These are phyloP conservation scores for Calonectria naviculata DNA, from an alignment of 2,329 filamentous ascomycete genomes.

Conservation along the genomic window DNA sequence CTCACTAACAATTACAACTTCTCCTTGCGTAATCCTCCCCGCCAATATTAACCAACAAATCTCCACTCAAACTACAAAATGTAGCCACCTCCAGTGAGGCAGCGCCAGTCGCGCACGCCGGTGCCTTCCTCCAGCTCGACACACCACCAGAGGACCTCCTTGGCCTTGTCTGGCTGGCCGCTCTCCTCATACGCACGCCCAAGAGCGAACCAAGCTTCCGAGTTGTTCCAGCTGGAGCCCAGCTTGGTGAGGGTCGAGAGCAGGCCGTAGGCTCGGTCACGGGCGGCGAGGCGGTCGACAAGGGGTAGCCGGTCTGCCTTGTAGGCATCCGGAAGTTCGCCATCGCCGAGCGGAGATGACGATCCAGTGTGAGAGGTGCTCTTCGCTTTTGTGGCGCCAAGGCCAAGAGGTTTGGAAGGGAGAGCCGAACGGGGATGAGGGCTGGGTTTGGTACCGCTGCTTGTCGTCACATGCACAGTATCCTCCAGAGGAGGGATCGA, in stretches of 20 bases:
- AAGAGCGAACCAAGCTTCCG: conserved; percentile 93
- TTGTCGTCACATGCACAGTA: conserved; percentile 10
- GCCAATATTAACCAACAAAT: background rate
- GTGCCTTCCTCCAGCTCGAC: conserved; percentile 91
- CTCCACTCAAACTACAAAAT: conserved; percentile 52
- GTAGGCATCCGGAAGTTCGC: conserved; percentile 62
- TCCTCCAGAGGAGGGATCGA: conserved; percentile 59
- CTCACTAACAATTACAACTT: background rate
- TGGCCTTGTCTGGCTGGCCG: conserved; percentile 86
- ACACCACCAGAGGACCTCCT: conserved; percentile 97
- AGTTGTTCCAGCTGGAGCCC: conserved; percentile 88
- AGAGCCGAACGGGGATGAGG: conserved; percentile 40
- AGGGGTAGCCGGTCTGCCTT: conserved; percentile 73
- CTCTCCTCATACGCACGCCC: conserved; percentile 90
- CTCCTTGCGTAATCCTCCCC: background rate
- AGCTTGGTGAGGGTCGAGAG: conserved; percentile 86
- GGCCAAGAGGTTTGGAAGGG: conserved; percentile 59
- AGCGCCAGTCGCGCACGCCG: conserved; percentile 83
- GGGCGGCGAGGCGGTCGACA: conserved; percentile 85
- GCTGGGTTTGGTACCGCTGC: conserved; percentile 1
- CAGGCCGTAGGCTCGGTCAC: conserved; percentile 88
- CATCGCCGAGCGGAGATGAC: conserved; percentile 43
- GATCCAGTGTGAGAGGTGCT: conserved; percentile 21
- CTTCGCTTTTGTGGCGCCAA: conserved; percentile 47
- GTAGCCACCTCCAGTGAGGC: conserved; percentile 74